Percentiles rank a stretch among this genome's conserved stretches.
Conservation (phyloP, 2,329 filamentous ascomycete species). For the Cordyceps tenuipes region DNA sequence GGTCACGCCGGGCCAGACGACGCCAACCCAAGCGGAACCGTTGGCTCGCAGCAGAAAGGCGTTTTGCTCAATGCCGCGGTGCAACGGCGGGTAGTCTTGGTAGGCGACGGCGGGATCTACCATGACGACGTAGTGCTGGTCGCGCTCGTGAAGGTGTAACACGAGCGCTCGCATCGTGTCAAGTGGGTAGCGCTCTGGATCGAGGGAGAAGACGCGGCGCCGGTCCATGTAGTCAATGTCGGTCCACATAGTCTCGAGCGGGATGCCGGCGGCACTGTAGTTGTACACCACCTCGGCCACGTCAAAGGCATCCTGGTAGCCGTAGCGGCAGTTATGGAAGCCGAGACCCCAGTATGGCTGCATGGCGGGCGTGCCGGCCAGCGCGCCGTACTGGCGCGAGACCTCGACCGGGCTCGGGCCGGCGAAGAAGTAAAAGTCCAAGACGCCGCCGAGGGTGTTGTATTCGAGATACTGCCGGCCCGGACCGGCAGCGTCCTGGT, state of each 20-base stretch:
- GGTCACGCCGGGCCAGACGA: conserved; percentile 70
- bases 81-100: conserved; percentile 38
- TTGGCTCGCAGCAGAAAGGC: conserved; percentile 41
- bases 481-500: conserved; percentile 36
- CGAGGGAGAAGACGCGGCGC: conserved; percentile 49
- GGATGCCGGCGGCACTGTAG: conserved; percentile 56
- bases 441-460: conserved; percentile 67
- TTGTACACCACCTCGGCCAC: conserved; percentile 58
- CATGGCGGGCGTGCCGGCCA: conserved; percentile 65
- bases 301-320: conserved; percentile 62
- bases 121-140: conserved; percentile 70
- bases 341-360: conserved; percentile 78
- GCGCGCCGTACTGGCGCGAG: conserved; percentile 60
- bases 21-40: conserved; percentile 47
- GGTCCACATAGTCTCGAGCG: conserved; percentile 49
- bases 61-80: conserved; percentile 34
- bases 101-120: conserved; percentile 64
- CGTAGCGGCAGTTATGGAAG: conserved; percentile 69
- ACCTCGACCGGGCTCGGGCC: conserved; percentile 62
- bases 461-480: conserved; percentile 68
- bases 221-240: conserved; percentile 32
- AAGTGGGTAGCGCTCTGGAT: conserved; percentile 55
- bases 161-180: conserved; percentile 56
- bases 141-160: conserved; percentile 53
- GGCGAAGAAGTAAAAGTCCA: conserved; percentile 76